Percentiles rank a stretch among this genome's conserved stretches.
These are phyloP conservation scores for Colletotrichum chlorophyti DNA, from an alignment of 2,329 filamentous ascomycete genomes.

Conservation along the genomic window DNA sequence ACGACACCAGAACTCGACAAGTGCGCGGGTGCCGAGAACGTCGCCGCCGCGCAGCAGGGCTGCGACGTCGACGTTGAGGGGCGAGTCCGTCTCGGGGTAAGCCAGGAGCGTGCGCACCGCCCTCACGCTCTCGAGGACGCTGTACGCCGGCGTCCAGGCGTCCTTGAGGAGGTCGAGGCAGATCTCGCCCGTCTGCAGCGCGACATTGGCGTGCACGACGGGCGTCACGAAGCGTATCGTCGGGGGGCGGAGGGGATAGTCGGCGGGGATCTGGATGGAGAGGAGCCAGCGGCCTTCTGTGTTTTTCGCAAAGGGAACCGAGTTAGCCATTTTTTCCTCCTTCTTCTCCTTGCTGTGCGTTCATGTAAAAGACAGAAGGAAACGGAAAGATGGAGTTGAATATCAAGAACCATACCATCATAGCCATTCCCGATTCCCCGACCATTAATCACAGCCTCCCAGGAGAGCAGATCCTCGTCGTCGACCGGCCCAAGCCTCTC, in stretches of 20 bases:
- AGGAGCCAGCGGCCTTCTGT: constrained; percentile 83
- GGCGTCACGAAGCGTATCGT: constrained; percentile 82
- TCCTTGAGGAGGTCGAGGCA: constrained; percentile 86
- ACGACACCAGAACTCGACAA: constrained; percentile 75
- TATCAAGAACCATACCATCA: too few species aligned
- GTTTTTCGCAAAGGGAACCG: neutral
- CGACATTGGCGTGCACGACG: constrained; percentile 84
- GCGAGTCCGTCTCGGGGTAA: constrained; percentile 74
- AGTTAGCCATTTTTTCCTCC: neutral
- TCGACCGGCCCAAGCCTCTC: constrained; percentile 63
- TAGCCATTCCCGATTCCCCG: constrained; percentile 61
- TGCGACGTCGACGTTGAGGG: constrained; percentile 81
- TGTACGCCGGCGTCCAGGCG: constrained; percentile 87
- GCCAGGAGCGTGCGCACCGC: constrained; percentile 74
- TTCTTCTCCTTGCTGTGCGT: too few species aligned
- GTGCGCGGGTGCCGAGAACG: constrained; percentile 67
- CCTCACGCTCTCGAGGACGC: constrained; percentile 76
- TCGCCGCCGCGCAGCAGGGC: constrained; percentile 74
- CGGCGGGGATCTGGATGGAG: constrained; percentile 74
- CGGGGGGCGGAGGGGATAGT: constrained; percentile 82
- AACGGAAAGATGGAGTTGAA: constrained; percentile 25
- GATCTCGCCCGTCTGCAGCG: constrained; percentile 80
- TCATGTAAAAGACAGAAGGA: too few species aligned
- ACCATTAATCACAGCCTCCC: constrained; percentile 69
- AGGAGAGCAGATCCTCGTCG: constrained; percentile 62